Evolutionary conservation across 495 filamentous ascomycete genomes (phyloP), one percentile per base, ranked within the genome.

Genomic region (Penicillium cataractarum): DNA sequence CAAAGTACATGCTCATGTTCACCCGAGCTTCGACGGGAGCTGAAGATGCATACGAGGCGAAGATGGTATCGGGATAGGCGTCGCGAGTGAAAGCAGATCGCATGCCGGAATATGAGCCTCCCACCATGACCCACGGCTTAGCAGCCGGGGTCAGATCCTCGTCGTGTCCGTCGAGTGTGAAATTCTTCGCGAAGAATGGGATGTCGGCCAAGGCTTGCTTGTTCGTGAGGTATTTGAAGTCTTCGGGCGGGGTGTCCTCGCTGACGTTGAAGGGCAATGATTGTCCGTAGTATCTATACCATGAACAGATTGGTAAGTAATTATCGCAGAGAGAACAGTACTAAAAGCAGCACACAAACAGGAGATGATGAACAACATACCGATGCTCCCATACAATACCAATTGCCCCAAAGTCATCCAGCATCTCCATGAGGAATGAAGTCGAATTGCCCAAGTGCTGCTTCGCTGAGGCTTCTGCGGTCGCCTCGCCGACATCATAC

Each of bases 381-480:
- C 84, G 70, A 62, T 87, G 85, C 64, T 87, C 85, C 84, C 84
- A 87, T 2, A 81, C 69, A 35, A 87, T 83, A 1, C 83, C 85
- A 33, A 87, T 74, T 0, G 77, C 85, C 13, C 75, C 70, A 53
- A 84, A 81, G 32, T 82, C 74, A 42, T 77, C 57, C 22, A 86
- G 67, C 40, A 83, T 61, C 32, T 74, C 59, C 15, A 65, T 69
- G 50, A 86, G 80, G 58, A 82, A 80, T 1, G 75, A 76, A n/a
- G 63, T 57, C 1, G 66, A 63, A 33, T 78, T 78, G 26, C 71
- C 74, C 49, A 86, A 63, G 52, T 74, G 65, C 6, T 50, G 26
- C 39, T 66, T 49, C 12, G 71, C 71, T 5, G 65, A 40, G 0
- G 19, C 31, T 44, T 76, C 72, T 2, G 76, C 84, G 42, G 67